phyloP scores from a whole-genome alignment of 1,284 basidiomycete species.

The Cryptococcus sp. region DNA sequence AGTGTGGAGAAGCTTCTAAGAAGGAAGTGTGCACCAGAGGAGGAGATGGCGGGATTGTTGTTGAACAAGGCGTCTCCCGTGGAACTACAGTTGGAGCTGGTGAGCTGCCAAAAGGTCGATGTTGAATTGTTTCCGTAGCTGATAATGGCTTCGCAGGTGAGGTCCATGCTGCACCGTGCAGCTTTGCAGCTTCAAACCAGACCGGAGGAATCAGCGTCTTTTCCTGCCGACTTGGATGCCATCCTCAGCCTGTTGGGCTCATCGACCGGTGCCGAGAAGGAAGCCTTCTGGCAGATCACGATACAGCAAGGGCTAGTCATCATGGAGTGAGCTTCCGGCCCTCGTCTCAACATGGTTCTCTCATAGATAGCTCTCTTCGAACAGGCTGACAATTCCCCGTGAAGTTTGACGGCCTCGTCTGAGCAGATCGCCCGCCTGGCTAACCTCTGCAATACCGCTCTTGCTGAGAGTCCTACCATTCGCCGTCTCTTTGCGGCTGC shows the following conservation, averaged over 20 bases:
- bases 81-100: background rate
- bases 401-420: conserved; percentile 3
- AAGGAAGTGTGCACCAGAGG: background rate
- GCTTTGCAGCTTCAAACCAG: conserved; percentile 1
- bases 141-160: background rate
- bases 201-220: background rate
- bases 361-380: no score
- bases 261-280: background rate
- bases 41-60: background rate
- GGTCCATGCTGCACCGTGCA: conserved; percentile 10
- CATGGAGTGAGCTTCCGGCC: conserved; percentile 12
- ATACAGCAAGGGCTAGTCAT: conserved; percentile 1
- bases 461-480: background rate
- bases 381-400: background rate
- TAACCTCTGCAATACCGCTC: background rate
- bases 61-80: background rate
- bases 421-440: conserved; percentile 3
- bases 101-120: background rate
- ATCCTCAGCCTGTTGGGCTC: conserved; percentile 1
- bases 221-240: background rate
- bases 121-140: background rate
- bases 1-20: conserved; percentile 2
- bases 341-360: no score
- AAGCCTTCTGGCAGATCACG: conserved; percentile 5
- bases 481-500: background rate